Evolutionary conservation across 345 rosid genomes (phyloP).

Genomic region (Excoecaria cochinchinensis): DNA sequence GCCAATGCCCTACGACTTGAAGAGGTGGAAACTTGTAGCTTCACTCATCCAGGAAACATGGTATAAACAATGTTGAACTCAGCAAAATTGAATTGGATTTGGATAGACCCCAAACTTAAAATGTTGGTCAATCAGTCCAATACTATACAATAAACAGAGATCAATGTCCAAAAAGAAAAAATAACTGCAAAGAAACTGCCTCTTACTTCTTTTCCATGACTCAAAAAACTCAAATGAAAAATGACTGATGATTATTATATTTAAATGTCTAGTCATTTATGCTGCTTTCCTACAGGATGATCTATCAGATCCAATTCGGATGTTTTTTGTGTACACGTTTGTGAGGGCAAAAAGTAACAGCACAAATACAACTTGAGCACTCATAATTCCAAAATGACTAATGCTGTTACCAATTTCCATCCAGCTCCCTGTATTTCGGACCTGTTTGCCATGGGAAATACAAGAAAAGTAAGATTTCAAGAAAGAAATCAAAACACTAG

Average conservation of each 20-base stretch:
- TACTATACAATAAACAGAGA: no score
- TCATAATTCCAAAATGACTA: conserved; percentile 92
- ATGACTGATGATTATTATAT: neutral
- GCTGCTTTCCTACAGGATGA: conserved; percentile 54
- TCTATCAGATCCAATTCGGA: conserved; percentile 43
- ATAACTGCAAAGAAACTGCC: no score
- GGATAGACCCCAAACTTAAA: neutral
- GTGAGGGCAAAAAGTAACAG: conserved; percentile 85
- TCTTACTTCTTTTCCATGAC: neutral
- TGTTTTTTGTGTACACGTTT: conserved; percentile 73
- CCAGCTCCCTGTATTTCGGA: conserved; percentile 90
- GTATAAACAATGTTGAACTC: neutral
- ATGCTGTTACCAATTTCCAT: conserved; percentile 97
- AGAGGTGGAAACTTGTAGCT: neutral
- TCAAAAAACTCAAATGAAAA: conserved; percentile 4
- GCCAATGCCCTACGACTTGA: neutral
- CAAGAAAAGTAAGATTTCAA: neutral
- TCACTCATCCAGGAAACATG: neutral
- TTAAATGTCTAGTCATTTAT: conserved; percentile 21
- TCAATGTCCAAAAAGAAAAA: no score
- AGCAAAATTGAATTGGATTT: conserved; percentile 8
- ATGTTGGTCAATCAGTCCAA: neutral
- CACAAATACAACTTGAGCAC: conserved; percentile 95
- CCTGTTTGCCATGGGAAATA: conserved; percentile 42
- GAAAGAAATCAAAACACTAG: neutral